Conservation (phyloP, 139 green algal genomes). For the Chlamydomonas asymmetrica region DNA sequence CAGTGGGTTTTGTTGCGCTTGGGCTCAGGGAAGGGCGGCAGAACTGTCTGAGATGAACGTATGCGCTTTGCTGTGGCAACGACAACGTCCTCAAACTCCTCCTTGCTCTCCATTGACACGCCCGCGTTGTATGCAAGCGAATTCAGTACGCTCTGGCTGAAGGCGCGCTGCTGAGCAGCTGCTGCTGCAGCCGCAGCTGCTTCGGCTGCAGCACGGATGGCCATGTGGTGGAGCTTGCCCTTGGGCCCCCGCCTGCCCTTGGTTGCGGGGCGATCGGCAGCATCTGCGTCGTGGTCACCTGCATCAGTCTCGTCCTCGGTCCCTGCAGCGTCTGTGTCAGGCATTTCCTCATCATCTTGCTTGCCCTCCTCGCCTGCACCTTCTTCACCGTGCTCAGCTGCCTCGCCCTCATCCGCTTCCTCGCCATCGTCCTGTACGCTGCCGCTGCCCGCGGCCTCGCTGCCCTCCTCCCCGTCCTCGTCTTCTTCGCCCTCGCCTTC, state of each 20-base stretch:
- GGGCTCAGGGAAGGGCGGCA: constrained; percentile 40
- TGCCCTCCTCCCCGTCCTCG: no score
- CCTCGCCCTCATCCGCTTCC: not conserved
- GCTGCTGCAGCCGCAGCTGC: no score
- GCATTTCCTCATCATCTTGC: constrained; percentile 3
- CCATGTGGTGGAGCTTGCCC: no score
- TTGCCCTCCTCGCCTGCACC: not conserved
- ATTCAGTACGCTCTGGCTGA: no score
- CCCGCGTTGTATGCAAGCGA: no score
- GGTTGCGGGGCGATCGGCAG: not conserved
- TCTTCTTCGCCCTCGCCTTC: no score
- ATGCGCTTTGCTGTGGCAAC: constrained; percentile 1
- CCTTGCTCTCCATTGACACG: not conserved
- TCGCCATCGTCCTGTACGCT: not conserved
- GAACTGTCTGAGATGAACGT: not conserved
- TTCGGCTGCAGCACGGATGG: no score
- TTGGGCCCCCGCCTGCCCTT: no score
- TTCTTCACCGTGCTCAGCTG: not conserved
- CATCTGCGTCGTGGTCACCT: not conserved
- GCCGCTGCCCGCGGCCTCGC: no score
- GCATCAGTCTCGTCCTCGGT: not conserved
- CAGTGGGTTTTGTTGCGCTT: constrained; percentile 82
- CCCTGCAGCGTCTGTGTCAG: not conserved
- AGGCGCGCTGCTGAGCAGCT: no score
- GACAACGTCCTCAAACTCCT: not conserved